These are phyloP conservation scores for Torulaspora maleeae DNA, from an alignment of 805 yeast genomes.

Conservation along the genomic window DNA sequence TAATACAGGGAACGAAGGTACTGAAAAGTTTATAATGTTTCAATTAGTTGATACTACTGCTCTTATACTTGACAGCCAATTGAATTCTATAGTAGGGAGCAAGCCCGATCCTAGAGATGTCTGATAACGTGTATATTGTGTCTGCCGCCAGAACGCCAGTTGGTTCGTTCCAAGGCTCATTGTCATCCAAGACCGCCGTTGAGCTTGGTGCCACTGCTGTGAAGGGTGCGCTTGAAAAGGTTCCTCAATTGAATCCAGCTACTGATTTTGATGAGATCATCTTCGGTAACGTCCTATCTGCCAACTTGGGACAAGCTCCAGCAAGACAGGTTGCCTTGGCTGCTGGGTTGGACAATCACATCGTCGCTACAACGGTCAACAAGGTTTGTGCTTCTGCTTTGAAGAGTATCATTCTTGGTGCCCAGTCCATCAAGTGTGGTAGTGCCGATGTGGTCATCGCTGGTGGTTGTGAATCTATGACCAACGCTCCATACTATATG, in stretches of 20 bases:
- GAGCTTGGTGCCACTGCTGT: constrained; percentile 94
- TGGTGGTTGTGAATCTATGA: constrained; percentile 98
- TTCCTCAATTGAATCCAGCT: constrained; percentile 67
- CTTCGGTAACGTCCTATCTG: constrained; percentile 89
- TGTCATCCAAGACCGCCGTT: constrained; percentile 67
- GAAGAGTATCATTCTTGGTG: constrained; percentile 85
- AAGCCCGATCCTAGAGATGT: constrained; percentile 21
- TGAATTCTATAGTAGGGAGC: not conserved
- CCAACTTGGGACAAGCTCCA: constrained; percentile 94
- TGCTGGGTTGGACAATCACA: constrained; percentile 76
- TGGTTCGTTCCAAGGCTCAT: constrained; percentile 86
- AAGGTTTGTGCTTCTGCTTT: constrained; percentile 97
- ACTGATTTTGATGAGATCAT: constrained; percentile 80
- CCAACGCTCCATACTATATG: constrained; percentile 89
- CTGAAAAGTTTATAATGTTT: not conserved
- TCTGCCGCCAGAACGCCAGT: constrained; percentile 92
- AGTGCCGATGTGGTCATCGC: constrained; percentile 88
- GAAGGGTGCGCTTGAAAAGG: constrained; percentile 76
- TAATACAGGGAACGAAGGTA: not conserved
- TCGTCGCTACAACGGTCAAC: constrained; percentile 87
- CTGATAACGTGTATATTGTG: constrained; percentile 73
- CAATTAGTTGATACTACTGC: not conserved
- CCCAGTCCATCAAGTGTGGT: constrained; percentile 86
- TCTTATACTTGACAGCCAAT: not conserved
- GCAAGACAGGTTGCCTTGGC: constrained; percentile 95